Evolutionary conservation across 139 green algal species (phyloP), one percentile per base, ranked within the genome.

Genomic region (Chlamydomonas schloesseri): DNA sequence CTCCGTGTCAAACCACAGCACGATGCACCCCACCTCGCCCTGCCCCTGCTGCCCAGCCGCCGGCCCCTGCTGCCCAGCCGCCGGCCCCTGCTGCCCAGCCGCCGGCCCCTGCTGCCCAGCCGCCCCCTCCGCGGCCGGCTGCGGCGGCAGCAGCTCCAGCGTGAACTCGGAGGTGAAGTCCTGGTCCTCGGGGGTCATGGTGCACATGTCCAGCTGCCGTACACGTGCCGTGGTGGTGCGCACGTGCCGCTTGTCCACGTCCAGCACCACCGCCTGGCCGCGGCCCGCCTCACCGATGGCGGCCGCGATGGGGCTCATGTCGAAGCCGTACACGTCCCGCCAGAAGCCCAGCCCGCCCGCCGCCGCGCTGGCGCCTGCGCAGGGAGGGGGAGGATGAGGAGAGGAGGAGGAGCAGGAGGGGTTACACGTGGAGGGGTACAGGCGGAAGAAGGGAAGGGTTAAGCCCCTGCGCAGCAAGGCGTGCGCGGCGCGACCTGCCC

Each of bases 1-100:
- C 37, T 92, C 87, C 1, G 93, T 95, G 90, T 99, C 97, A 90
- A 99, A 99, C 97, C 97, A 99, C 72, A 99, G 50, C 26, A 97
- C 97, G n/a, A 99, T 65, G 10, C 92, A 83, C 55, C 88, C 76
- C 42, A 92, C 90, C 42, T 93, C 73, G 69, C n/a, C 70, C 46
- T 31, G 23, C 3, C n/a, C 34, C 26, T 58, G 53, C 67, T 83
- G 42, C 17, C 28, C 42, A 5, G 42, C 42, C 42, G 5, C 42
- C 42, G 42, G 68, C 70, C 4, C 29, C 50, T 50, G 6, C 42
- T 68, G 69, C n/a, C n/a, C n/a, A n/a, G 55, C 37, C 75, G 36
- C n/a, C n/a, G 29, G 33, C n/a, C 24, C 65, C 37, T 97, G 84
- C 14, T 5, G 60, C 8, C 20, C 23, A 8, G 60, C 23, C 24